Evolutionary conservation across 345 rosid genomes (phyloP).

Genomic region (Gossypium sturtianum): DNA sequence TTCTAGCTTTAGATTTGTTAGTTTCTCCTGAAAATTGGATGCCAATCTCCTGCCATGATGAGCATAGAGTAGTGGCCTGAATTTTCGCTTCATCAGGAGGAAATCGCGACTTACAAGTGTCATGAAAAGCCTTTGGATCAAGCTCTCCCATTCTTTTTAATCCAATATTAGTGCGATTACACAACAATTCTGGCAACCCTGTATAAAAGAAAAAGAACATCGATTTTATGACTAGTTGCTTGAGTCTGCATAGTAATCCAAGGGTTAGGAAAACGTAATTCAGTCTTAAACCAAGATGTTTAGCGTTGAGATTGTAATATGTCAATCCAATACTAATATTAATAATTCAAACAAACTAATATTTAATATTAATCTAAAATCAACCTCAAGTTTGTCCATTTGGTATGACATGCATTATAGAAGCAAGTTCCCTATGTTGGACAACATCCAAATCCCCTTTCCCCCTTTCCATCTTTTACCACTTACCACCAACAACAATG

Average conservation of each 20-base stretch:
- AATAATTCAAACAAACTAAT: no score
- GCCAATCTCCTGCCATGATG: constrained; percentile 74
- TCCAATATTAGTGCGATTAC: constrained; percentile 34
- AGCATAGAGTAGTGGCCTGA: constrained; percentile 45
- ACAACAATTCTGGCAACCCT: constrained; percentile 45
- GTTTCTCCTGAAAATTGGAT: constrained; percentile 57
- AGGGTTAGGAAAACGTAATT: neutral
- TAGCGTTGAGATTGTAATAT: no score
- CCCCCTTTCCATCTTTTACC: no score
- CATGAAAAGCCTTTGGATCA: constrained; percentile 46
- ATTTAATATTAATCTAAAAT: no score
- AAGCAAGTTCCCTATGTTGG: no score
- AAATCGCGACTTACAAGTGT: constrained; percentile 50
- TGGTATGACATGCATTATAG: no score
- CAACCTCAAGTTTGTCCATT: no score
- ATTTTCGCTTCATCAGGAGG: constrained; percentile 40
- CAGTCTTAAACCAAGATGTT: neutral
- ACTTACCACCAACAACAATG: no score
- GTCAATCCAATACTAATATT: no score
- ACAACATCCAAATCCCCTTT: no score
- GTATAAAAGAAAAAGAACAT: constrained; percentile 5
- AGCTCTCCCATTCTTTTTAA: constrained; percentile 82
- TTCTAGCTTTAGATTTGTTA: constrained; percentile 45
- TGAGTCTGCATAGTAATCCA: neutral
- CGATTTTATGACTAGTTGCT: neutral